These are phyloP conservation scores for Lichenothelia convexa DNA, from an alignment of 495 filamentous ascomycete genomes.

Conservation along the genomic window DNA sequence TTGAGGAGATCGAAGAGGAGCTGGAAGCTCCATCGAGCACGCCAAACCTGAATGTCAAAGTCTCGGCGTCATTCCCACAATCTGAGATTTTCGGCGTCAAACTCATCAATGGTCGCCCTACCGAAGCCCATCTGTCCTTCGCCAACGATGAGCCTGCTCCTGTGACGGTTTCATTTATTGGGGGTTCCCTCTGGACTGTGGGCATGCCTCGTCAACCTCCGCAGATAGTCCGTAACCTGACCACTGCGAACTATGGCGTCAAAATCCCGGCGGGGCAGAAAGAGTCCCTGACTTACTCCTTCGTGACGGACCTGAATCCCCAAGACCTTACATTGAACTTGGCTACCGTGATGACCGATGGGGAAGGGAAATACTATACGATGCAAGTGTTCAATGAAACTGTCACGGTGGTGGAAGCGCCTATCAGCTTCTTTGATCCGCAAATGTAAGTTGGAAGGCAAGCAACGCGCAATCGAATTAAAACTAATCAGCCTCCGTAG, in stretches of 20 bases:
- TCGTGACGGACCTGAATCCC: conserved; percentile 82
- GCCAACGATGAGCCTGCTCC: conserved; percentile 67
- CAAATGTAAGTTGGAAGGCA: conserved; percentile 79
- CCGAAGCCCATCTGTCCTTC: conserved; percentile 61
- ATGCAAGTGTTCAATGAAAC: conserved; percentile 71
- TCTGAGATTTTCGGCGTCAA: conserved; percentile 90
- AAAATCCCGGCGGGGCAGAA: conserved; percentile 63
- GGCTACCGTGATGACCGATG: conserved; percentile 50
- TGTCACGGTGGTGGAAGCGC: conserved; percentile 78
- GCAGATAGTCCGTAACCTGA: conserved; percentile 64
- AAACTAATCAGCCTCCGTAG: conserved; percentile 34
- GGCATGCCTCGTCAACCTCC: conserved; percentile 25
- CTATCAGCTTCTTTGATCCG: conserved; percentile 84
- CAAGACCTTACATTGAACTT: conserved; percentile 71
- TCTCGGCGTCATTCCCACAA: conserved; percentile 64
- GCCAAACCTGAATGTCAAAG: conserved; percentile 50
- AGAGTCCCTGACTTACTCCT: conserved; percentile 59
- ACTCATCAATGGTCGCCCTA: conserved; percentile 84
- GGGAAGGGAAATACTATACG: conserved; percentile 49
- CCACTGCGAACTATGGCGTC: conserved; percentile 50
- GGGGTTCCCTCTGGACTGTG: conserved; percentile 49
- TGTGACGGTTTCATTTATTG: conserved; percentile 57
- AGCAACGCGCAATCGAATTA: no score
- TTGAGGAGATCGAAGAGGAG: conserved; percentile 29
- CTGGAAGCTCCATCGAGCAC: conserved; percentile 14